Base-by-base conservation (phyloP, 768 basidiomycete genomes). In the Auriscalpium microsporum region DNA sequence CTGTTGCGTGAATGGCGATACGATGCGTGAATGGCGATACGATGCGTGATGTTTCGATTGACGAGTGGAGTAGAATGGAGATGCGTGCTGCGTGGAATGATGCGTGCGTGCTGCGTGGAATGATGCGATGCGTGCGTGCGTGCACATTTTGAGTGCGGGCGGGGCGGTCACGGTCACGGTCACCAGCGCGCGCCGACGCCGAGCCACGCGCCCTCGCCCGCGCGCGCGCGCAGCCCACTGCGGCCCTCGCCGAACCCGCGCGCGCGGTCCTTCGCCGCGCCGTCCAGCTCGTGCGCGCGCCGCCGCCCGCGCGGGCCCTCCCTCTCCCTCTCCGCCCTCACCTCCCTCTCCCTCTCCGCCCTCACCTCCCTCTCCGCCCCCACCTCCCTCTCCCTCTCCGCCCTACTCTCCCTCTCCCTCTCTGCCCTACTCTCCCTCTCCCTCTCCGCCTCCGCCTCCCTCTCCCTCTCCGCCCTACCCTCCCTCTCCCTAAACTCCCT, bases 221-320 rank as follows among this genome's bases (percentile, higher is more conserved):
- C 58, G 14, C 58, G 58, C 38, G 58, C 58, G 10, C 58, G 56
- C 52, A 59, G 46, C 33, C 58, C 58, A 8, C 58, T 59, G 21
- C 58, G 58, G 10, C 58, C 58, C 28, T 56, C 52, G 35, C 59
- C 59, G 33, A 51, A 60, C n/a, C 59, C 59, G 16, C 14, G 48
- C 58, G 48, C 49, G 37, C 56, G 59, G 46, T 60, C 59, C 35
- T 37, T 17, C 14, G n/a, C 49, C 50, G 47, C 48, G 19, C 59
- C 59, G 45, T 60, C 57, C 10, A 58, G 50, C 50, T 60, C 59
- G 10, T 52, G 21, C 49, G 54, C 33, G 10, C 49, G 57, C 34
- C 57, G 52, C 50, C 59, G 59, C 13, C 59, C 57, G 13, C 59
- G 57, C 11, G 8, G 3, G 3, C 5, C 21, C 17, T 10, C 46